These are phyloP conservation scores for Trichoderma endophyticum DNA, from an alignment of 2,329 filamentous ascomycete species.

Conservation along the genomic window DNA sequence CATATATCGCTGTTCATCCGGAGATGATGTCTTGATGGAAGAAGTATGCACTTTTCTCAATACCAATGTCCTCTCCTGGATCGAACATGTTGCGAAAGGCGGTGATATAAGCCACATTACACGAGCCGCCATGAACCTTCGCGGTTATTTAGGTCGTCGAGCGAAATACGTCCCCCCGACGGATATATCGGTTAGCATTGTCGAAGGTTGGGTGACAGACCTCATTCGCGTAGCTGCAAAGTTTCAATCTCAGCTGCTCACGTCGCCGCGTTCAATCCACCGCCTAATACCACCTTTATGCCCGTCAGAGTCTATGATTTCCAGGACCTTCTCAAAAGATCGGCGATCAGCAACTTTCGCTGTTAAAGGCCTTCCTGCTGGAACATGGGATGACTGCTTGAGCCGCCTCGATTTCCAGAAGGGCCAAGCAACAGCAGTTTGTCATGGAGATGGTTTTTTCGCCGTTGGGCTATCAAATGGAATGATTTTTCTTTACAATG, in stretches of 20 bases:
- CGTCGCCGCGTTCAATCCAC: not conserved
- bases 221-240: not conserved
- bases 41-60: not conserved
- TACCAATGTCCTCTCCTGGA: not conserved
- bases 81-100: not conserved
- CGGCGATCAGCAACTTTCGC: not conserved
- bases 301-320: conserved; percentile 1
- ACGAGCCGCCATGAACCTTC: not conserved
- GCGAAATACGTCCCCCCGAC: not conserved
- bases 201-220: not conserved
- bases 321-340: not conserved
- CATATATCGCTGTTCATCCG: not conserved
- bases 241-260: not conserved
- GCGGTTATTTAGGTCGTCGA: not conserved
- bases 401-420: not conserved
- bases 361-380: not conserved
- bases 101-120: not conserved
- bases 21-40: not conserved
- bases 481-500: not conserved
- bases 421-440: not conserved
- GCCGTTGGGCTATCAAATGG: not conserved
- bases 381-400: not conserved
- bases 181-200: not conserved
- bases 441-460: not conserved
- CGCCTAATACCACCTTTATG: not conserved